Evolutionary conservation across 2,329 filamentous ascomycete species (phyloP).

Genomic region (Epichloe brachyelytri): DNA sequence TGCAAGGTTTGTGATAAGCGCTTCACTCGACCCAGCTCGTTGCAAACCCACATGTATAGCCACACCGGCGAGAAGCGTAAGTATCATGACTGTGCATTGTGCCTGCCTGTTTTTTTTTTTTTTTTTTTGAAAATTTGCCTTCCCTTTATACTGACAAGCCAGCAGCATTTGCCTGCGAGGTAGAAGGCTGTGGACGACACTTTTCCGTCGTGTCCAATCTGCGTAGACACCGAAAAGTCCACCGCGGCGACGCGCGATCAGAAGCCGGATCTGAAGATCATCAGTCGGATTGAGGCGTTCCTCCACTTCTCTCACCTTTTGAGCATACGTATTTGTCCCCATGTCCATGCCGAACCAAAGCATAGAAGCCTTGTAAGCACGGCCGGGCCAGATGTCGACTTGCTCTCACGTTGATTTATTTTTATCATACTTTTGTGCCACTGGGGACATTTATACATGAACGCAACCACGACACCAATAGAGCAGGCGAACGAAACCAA

Average conservation of each 20-base stretch:
- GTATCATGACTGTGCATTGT: constrained; percentile 24
- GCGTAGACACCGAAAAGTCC: constrained; percentile 87
- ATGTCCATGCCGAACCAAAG: constrained; percentile 3
- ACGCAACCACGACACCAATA: neutral
- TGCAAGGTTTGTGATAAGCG: constrained; percentile 98
- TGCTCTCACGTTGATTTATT: neutral
- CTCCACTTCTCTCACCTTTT: neutral
- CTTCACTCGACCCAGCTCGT: constrained; percentile 84
- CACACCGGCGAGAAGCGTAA: constrained; percentile 97
- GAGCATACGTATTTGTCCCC: neutral
- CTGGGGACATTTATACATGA: neutral
- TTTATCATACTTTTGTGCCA: neutral
- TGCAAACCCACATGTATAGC: constrained; percentile 98
- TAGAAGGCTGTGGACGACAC: constrained; percentile 86
- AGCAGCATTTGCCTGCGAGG: constrained; percentile 81
- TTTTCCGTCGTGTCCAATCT: constrained; percentile 97
- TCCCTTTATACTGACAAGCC: constrained; percentile 1
- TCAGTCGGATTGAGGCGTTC: constrained; percentile 37
- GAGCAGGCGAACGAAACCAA: neutral
- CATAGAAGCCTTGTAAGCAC: constrained; percentile 7
- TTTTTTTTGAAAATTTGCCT: too few relatives aligned
- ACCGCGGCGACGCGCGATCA: constrained; percentile 55
- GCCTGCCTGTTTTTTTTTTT: too few relatives aligned
- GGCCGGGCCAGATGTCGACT: neutral
- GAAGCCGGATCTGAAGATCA: constrained; percentile 52